Base-by-base conservation (phyloP, 2,329 filamentous ascomycete genomes). In the Exophiala bonariae region DNA sequence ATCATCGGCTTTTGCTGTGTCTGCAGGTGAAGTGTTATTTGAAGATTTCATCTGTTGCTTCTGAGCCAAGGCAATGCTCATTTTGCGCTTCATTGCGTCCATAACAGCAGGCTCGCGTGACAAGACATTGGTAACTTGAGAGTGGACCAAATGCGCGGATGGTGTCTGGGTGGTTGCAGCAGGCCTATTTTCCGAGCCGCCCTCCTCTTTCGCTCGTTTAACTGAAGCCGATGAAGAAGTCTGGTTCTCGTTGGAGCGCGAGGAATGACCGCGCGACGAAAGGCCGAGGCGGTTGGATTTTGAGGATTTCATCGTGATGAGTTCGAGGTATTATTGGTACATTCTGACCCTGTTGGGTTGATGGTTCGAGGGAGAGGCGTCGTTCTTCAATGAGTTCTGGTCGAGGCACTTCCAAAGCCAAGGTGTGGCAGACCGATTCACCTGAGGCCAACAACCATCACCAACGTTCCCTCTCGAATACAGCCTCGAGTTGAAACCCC, bases 1-100 rank as follows among this genome's bases (percentile, higher is more conserved):
- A 20, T 55, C 52, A 31, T 46, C 43, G 30, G 43, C 37, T 47
- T 41, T 55, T 18, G 40, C 31, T 56, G 54, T 20, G 52, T 61
- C 45, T 7, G 55, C 48, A 45, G 61, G 56, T 16, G 42, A 44
- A 17, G 59, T 55, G 55, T 59, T 62, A 44, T 68, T 60, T 22
- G 44, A 28, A 8, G 45, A 44, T 31, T 42, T 57, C 33, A 44
- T 41, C 23, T 58, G 55, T 35, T 55, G 53, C 41, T 56, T 57
- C 37, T 58, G 50, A n/a, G 52, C 55, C 42, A 59, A 31, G 35
- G 55, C 57, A 20, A 43, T 41, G 37, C 52, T 47, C 57, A 59
- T 59, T 14, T 47, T 52, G 10, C 49, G 47, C 41, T 55, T 49
- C 57, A 59, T 59, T 14, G 47, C 50, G 19, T 59, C 57, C 13